Conservation (phyloP, 495 filamentous ascomycete species). For the Mytilinidion resinicola region DNA sequence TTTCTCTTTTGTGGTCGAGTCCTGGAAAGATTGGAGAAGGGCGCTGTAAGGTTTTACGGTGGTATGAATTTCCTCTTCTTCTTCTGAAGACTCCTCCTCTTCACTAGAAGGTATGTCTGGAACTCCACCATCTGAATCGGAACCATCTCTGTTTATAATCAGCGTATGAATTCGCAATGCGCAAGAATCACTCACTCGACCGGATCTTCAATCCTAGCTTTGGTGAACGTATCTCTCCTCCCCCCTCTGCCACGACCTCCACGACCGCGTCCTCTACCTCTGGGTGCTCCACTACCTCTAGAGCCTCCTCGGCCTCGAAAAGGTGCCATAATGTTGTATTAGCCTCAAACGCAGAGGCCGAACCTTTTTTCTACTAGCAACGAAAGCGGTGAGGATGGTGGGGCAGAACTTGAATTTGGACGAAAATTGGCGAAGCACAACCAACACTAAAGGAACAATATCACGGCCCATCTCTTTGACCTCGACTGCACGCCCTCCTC, state of each 20-base stretch:
- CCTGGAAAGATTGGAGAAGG: slow-evolving; percentile 40
- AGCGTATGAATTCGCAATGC: background rate
- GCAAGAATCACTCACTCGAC: slow-evolving; percentile 8
- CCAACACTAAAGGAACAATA: slow-evolving; percentile 17
- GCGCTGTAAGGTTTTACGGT: slow-evolving; percentile 36
- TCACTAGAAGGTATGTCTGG: slow-evolving; percentile 12
- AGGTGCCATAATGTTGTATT: slow-evolving; percentile 10
- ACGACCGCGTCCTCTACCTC: slow-evolving; percentile 22
- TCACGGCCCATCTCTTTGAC: slow-evolving; percentile 2
- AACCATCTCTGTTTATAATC: background rate
- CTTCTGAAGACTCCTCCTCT: slow-evolving; percentile 24
- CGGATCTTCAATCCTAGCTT: slow-evolving; percentile 9
- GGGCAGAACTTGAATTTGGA: slow-evolving; percentile 13
- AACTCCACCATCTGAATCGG: slow-evolving; percentile 12
- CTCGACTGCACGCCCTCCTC: background rate
- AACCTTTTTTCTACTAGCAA: background rate
- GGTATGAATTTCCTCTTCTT: slow-evolving; percentile 22
- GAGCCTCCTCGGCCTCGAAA: slow-evolving; percentile 27
- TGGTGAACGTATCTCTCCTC: slow-evolving; percentile 16
- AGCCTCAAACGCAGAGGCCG: background rate
- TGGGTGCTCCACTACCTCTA: slow-evolving; percentile 12
- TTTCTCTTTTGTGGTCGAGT: slow-evolving; percentile 49
- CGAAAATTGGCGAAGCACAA: slow-evolving; percentile 16
- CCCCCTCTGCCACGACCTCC: slow-evolving; percentile 28
- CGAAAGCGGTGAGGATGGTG: slow-evolving; percentile 4